These are phyloP conservation scores for Orbilia oligospora DNA, from an alignment of 2,329 filamentous ascomycete genomes.

Conservation along the genomic window DNA sequence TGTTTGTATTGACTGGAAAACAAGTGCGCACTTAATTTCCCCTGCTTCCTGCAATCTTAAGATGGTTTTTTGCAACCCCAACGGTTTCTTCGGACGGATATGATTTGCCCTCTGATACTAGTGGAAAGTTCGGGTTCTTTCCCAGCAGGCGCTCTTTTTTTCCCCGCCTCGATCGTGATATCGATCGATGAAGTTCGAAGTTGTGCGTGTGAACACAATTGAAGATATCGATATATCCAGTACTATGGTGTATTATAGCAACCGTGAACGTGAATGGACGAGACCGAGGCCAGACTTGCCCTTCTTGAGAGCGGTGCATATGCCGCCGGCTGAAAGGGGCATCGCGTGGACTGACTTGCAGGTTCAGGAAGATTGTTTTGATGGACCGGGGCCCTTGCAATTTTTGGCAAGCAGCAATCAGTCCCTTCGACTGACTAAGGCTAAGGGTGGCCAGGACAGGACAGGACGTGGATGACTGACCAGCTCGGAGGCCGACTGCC, in stretches of 20 bases:
- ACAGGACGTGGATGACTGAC: too few species aligned
- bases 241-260: conserved; percentile 9
- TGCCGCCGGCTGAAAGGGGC: conserved; percentile 32
- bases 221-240: conserved; percentile 15
- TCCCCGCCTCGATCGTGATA: conserved; percentile 18
- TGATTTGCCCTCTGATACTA: conserved; percentile 26
- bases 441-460: conserved; percentile 3
- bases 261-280: conserved; percentile 25
- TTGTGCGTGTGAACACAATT: conserved; percentile 7
- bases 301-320: conserved; percentile 32
- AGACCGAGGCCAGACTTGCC: conserved; percentile 21
- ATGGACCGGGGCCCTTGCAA: conserved; percentile 47
- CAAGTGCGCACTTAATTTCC: conserved; percentile 59
- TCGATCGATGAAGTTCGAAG: background rate
- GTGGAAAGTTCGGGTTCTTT: conserved; percentile 30
- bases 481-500: conserved; percentile 49
- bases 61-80: conserved; percentile 21
- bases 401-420: background rate
- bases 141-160: conserved; percentile 15
- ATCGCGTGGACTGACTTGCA: conserved; percentile 44
- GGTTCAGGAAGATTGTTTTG: conserved; percentile 56
- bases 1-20: conserved; percentile 45
- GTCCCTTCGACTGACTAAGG: background rate
- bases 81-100: conserved; percentile 47
- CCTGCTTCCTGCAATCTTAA: conserved; percentile 59